phyloP scores from a whole-genome alignment of 2,329 filamentous ascomycete species.

The Penicillium sp. region DNA sequence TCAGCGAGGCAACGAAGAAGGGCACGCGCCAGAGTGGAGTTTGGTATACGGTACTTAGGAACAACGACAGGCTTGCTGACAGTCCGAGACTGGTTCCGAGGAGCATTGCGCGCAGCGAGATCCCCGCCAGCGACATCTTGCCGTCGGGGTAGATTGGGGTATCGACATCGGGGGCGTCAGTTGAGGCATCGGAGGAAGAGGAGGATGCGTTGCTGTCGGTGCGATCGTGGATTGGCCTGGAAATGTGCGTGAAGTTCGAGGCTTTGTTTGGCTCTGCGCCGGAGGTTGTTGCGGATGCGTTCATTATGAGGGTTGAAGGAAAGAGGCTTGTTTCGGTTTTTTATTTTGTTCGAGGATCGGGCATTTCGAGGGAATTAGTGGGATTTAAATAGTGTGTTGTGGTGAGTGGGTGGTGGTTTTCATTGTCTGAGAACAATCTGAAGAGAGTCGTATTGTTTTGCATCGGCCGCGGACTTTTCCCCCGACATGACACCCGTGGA shows the following conservation, averaged over 20 bases:
- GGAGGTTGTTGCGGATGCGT: constrained; percentile 12
- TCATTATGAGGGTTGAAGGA: neutral
- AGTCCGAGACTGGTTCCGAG: constrained; percentile 44
- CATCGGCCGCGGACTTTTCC: neutral
- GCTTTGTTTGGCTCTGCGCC: constrained; percentile 7
- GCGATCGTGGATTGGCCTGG: neutral
- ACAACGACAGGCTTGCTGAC: constrained; percentile 29
- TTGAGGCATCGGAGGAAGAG: constrained; percentile 9
- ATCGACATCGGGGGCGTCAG: constrained; percentile 24
- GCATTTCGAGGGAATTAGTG: neutral
- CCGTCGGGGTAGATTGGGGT: constrained; percentile 38
- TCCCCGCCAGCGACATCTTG: constrained; percentile 44
- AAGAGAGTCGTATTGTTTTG: constrained; percentile 8
- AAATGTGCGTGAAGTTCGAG: neutral
- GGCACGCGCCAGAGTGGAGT: constrained; percentile 57
- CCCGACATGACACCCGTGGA: neutral
- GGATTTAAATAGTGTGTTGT: neutral
- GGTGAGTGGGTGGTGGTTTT: neutral
- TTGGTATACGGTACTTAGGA: constrained; percentile 25
- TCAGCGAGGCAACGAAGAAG: constrained; percentile 58
- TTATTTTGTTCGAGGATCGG: neutral
- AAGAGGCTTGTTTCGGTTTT: neutral
- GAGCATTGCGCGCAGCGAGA: constrained; percentile 46
- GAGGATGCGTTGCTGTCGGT: constrained; percentile 4
- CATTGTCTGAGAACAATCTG: constrained; percentile 20